Evolutionary conservation across 2,329 filamentous ascomycete species (phyloP).

Genomic region (Mycocentrospora acerina): DNA sequence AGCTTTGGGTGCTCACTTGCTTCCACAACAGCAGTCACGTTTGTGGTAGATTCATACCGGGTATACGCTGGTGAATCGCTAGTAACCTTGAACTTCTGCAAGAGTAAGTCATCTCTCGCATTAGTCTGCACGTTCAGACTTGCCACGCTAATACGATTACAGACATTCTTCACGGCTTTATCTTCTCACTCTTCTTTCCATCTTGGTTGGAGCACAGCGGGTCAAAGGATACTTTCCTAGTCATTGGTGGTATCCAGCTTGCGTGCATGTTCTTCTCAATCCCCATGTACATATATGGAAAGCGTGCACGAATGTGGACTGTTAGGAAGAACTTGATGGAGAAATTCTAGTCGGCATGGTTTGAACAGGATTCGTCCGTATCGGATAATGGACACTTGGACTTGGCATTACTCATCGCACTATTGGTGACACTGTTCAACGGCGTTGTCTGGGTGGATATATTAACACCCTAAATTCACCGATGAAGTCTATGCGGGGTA

Average conservation of each 20-base stretch:
- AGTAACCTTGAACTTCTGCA: conserved; percentile 91
- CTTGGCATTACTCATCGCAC: conserved; percentile 14
- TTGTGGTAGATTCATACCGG: conserved; percentile 88
- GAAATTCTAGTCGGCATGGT: conserved; percentile 54
- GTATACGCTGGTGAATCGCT: conserved; percentile 93
- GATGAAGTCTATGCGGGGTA: too few species aligned
- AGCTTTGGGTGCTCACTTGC: conserved; percentile 91
- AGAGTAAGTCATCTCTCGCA: conserved; percentile 57
- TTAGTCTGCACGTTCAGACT: too few species aligned
- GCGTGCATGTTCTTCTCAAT: conserved; percentile 72
- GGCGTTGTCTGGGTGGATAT: too few species aligned
- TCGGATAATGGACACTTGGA: neutral
- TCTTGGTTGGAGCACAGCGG: conserved; percentile 76
- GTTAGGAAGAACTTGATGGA: conserved; percentile 84
- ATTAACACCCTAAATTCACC: too few species aligned
- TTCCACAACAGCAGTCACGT: conserved; percentile 89
- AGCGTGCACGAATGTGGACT: conserved; percentile 92
- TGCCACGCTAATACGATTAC: conserved; percentile 7
- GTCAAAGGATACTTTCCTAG: conserved; percentile 75
- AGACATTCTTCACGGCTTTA: conserved; percentile 82
- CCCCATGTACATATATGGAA: conserved; percentile 93
- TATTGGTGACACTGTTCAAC: neutral
- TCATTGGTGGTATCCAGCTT: conserved; percentile 83
- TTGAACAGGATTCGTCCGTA: too few species aligned
- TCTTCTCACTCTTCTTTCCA: conserved; percentile 75